phyloP scores from a whole-genome alignment of 2,329 filamentous ascomycete species.

The Gremmenia infestans region DNA sequence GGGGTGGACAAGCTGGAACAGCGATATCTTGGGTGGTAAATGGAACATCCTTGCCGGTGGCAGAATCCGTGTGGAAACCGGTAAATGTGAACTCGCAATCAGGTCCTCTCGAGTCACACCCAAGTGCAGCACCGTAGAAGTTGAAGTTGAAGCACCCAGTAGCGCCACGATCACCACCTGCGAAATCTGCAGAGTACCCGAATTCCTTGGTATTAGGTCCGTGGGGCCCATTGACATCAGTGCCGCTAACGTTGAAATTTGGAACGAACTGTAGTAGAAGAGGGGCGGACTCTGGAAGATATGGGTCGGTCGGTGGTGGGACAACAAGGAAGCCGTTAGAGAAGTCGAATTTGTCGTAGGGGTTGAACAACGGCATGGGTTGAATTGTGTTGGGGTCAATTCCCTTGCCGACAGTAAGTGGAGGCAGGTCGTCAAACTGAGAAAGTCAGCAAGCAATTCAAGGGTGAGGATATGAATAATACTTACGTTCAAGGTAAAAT shows the following conservation, averaged over 20 bases:
- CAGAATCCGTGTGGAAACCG: conserved; percentile 29
- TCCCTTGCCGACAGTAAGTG: conserved; percentile 18
- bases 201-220: conserved; percentile 25
- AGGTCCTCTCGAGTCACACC: conserved; percentile 34
- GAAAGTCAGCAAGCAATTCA: conserved; percentile 6
- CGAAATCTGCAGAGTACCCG: conserved; percentile 26
- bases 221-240: neutral
- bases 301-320: conserved; percentile 29
- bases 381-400: conserved; percentile 21
- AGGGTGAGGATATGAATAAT: neutral
- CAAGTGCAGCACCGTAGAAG: conserved; percentile 33
- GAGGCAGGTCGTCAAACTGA: conserved; percentile 31
- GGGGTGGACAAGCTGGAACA: conserved; percentile 29
- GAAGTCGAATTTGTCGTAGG: conserved; percentile 34
- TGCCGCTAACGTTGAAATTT: conserved; percentile 20
- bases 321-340: conserved; percentile 33
- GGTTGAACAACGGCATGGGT: conserved; percentile 22
- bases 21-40: conserved; percentile 23
- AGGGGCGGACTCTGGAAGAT: conserved; percentile 28
- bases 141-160: conserved; percentile 35
- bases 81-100: conserved; percentile 36
- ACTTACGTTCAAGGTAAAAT: conserved; percentile 28
- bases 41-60: conserved; percentile 15
- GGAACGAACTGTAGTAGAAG: conserved; percentile 31
- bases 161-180: conserved; percentile 22